Evolutionary conservation across 2,329 filamentous ascomycete species (phyloP).

Genomic region (Cytospora piceae): DNA sequence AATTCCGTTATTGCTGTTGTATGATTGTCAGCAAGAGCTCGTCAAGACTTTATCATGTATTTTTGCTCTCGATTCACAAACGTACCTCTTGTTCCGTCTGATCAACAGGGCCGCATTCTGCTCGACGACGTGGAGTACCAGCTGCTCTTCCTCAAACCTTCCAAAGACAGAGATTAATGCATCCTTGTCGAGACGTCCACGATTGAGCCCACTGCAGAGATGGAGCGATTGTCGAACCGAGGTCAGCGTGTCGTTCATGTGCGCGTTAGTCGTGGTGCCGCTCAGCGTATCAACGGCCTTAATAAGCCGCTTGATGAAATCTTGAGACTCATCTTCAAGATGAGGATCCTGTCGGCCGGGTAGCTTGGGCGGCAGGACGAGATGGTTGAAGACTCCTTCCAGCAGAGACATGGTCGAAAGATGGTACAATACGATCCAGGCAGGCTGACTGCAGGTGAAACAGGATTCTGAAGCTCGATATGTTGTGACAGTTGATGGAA

Average conservation of each 20-base stretch:
- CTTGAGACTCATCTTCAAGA: constrained; percentile 33
- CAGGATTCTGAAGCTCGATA: too few species aligned
- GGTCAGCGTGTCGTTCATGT: not conserved
- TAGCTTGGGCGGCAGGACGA: constrained; percentile 44
- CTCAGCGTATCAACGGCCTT: not conserved
- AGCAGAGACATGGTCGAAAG: not conserved
- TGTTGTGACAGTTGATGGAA: too few species aligned
- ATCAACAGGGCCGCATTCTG: constrained; percentile 26
- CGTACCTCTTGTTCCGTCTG: not conserved
- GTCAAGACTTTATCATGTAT: not conserved
- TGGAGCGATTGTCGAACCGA: not conserved
- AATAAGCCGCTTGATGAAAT: constrained; percentile 34
- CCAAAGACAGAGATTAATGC: constrained; percentile 8
- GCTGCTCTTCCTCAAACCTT: not conserved
- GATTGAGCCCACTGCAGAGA: constrained; percentile 16
- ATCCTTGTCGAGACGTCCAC: constrained; percentile 14
- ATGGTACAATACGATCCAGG: not conserved
- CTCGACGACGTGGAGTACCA: constrained; percentile 19
- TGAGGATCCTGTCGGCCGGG: constrained; percentile 39
- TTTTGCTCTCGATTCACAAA: not conserved
- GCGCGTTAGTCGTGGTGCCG: not conserved
- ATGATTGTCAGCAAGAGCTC: not conserved
- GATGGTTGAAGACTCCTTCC: constrained; percentile 39
- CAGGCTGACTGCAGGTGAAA: too few species aligned
- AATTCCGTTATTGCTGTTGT: not conserved